A percentile compares a stretch with the other conserved stretches of the same genome.
Conservation (phyloP, 768 basidiomycete species). For the Trametopsis cervina region DNA sequence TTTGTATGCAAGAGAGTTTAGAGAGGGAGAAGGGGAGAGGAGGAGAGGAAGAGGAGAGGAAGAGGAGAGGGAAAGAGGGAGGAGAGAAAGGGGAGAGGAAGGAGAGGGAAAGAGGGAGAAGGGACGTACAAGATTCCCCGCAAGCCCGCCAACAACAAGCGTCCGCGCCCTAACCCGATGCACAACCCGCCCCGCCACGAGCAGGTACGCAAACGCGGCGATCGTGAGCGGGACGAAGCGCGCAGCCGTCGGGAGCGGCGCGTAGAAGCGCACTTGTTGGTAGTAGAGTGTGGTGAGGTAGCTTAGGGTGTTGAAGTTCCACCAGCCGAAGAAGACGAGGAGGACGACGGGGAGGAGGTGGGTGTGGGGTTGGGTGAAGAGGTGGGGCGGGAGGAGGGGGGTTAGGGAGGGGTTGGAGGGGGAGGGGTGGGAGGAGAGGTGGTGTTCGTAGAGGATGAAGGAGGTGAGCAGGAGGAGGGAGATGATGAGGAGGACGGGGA, state of each 20-base stretch:
- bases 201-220: slow-evolving; percentile 14
- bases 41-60: too few relatives aligned
- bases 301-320: slow-evolving; percentile 22
- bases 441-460: slow-evolving; percentile 22
- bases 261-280: slow-evolving; percentile 23
- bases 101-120: background rate
- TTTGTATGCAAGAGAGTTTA: too few relatives aligned
- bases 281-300: slow-evolving; percentile 26
- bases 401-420: slow-evolving; percentile 18
- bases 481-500: slow-evolving; percentile 18
- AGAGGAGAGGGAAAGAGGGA: background rate
- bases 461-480: slow-evolving; percentile 19
- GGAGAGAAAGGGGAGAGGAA: background rate
- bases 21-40: too few relatives aligned
- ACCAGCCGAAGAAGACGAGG: slow-evolving; percentile 25
- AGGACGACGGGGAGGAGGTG: slow-evolving; percentile 20
- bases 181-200: slow-evolving; percentile 12
- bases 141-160: slow-evolving; percentile 21
- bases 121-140: slow-evolving; percentile 21
- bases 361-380: slow-evolving; percentile 22
- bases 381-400: slow-evolving; percentile 23
- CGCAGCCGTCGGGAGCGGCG: slow-evolving; percentile 25
- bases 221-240: slow-evolving; percentile 26
- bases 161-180: slow-evolving; percentile 20
- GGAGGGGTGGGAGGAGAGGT: too few relatives aligned